Conservation (phyloP, 2,329 filamentous ascomycete species). For the Macrophomina pseudophaseolina region DNA sequence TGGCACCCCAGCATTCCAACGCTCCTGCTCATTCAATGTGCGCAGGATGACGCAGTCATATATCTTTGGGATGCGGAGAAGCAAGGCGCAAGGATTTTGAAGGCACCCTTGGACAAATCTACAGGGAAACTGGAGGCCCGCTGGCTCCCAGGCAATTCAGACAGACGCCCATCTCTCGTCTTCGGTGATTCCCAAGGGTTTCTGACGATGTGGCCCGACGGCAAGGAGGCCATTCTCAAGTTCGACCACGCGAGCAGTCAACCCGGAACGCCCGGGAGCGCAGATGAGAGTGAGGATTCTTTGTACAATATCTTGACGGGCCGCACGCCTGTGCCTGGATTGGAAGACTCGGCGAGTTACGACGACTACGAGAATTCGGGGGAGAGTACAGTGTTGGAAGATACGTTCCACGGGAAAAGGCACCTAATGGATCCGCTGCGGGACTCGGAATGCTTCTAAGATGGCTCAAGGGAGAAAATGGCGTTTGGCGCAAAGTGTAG, state of each 20-base stretch:
- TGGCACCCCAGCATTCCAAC: conserved; percentile 50
- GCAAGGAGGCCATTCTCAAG: conserved; percentile 37
- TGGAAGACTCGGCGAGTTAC: conserved; percentile 29
- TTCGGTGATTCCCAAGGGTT: conserved; percentile 15
- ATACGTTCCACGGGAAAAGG: conserved; percentile 24
- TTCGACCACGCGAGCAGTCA: conserved; percentile 30
- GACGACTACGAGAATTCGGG: conserved; percentile 35
- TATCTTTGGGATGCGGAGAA: conserved; percentile 44
- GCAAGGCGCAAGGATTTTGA: conserved; percentile 11
- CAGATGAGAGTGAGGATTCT: conserved; percentile 52
- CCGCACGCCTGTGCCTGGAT: conserved; percentile 46
- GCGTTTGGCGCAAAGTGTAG: conserved; percentile 8
- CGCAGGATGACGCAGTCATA: conserved; percentile 44
- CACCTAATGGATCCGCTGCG: conserved; percentile 26
- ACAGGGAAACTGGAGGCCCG: conserved; percentile 4
- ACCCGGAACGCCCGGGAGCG: conserved; percentile 34
- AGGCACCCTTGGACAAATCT: conserved; percentile 31
- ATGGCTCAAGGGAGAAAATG: not conserved
- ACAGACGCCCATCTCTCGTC: conserved; percentile 36
- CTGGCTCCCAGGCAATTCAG: conserved; percentile 32
- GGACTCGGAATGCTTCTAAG: conserved; percentile 25
- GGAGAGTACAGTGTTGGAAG: conserved; percentile 29
- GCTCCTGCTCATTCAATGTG: conserved; percentile 50
- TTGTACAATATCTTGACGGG: conserved; percentile 55
- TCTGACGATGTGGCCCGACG: conserved; percentile 23